Base-by-base conservation (phyloP, 768 basidiomycete species). In the Trametes villosa region DNA sequence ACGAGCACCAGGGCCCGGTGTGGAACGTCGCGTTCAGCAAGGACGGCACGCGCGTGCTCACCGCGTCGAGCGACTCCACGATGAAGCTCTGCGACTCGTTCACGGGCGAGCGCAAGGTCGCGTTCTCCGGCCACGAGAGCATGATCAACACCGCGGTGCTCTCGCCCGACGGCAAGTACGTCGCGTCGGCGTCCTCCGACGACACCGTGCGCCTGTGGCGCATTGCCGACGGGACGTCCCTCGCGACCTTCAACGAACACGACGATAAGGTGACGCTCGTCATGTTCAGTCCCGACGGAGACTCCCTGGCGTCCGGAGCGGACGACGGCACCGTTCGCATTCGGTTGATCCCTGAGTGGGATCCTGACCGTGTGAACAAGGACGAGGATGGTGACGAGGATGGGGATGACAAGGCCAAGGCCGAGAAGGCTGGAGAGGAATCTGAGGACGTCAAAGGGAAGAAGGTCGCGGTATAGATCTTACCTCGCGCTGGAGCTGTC, bases 181-280 rank as follows among this genome's bases (percentile, higher is more conserved):
- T 77, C 30, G 68, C 64, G 18, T 71, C 75, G 4, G 72, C 69
- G 11, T 72, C 71, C 1, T 48, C 33, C 9, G 73, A 75, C 53
- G 48, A 57, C 30, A 72, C 66, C 6, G 53, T 77, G 7, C 30
- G 65, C 13, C 24, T 77, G 4, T 75, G 76, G 75, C 24, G 50
- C 17, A 38, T 48, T 0, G 36, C 7, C 11, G 42, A 47, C 15
- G 36, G 41, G 3, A 4, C 60, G 20, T 47, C 57, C 17, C 8
- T 64, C 3, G 27, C n/a, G 7, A 50, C 42, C 34, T 54, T 68
- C 22, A 33, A 42, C 57, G 70, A 68, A 22, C 69, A 72, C 40
- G 34, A 58, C 3, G 57, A 58, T 34, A 44, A 24, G 9, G 66
- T 73, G 24, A 58, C 45, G 12, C 67, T 65, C 20, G 67, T 75